Evolutionary conservation across 2,329 filamentous ascomycete species (phyloP), one percentile per base, ranked within the genome.

Genomic region (Colletotrichum euphorbiae): DNA sequence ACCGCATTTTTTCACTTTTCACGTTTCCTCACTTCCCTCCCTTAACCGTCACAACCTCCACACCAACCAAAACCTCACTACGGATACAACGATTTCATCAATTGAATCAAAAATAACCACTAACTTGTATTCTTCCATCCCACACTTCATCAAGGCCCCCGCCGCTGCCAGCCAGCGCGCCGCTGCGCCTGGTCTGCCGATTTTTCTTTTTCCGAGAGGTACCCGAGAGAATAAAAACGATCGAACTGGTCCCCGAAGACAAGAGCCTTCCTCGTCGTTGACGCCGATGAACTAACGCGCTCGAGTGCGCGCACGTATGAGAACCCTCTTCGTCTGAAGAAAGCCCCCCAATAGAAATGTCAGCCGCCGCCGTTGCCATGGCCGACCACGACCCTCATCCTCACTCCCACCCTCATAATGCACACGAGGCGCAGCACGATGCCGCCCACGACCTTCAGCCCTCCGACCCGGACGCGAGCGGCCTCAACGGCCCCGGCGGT

Each of bases 81-180:
- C 69, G 67, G 69, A 70, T 71, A 71, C 69, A 71, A 71, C 69
- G 69, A 71, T 71, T 67, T 43, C 51, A 50, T 61, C 69, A 70
- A 70, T 69, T 64, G 62, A 60, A 69, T 69, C 61, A 52, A 56
- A 46, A 24, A 48, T n/a, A 36, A 56, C 52, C 52, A 38, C 40
- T 33, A 28, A 56, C 24, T 33, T 52, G 19, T 38, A 48, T 15
- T 40, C 31, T 42, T 21, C 38, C 43, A 24, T 36, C 31, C 58
- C 42, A 48, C 62, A 36, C 59, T 54, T 55, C 33, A 24, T 13
- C 59, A 46, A 21, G 45, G 36, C 11, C 45, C 19, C 57, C 62
- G 33, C 45, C 59, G 48, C 59, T 43, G 54, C 43, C 64, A 67
- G 54, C 33, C 57, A 42, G 52, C 52, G 52, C 52, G 52, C 52